phyloP scores from a whole-genome alignment of 2,329 filamentous ascomycete genomes.

The Clarireedia homoeocarpa region DNA sequence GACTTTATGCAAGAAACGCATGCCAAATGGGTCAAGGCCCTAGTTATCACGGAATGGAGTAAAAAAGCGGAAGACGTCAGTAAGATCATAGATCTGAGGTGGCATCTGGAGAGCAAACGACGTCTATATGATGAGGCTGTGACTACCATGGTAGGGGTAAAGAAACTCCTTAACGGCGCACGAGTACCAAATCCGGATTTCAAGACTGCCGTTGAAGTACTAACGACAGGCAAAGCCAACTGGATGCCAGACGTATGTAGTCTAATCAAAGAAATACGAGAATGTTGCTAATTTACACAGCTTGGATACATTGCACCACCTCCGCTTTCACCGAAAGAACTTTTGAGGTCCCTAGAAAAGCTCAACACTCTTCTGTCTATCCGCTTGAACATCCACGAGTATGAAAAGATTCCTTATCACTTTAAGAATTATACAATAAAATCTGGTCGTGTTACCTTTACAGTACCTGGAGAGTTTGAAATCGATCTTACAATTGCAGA shows the following conservation, averaged over 20 bases:
- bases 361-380: constrained; percentile 78
- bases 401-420: constrained; percentile 63
- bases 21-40: constrained; percentile 83
- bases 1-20: constrained; percentile 74
- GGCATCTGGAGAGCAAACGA: constrained; percentile 60
- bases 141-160: constrained; percentile 60
- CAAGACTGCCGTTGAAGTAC: constrained; percentile 76
- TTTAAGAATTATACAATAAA: constrained; percentile 72
- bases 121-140: constrained; percentile 52
- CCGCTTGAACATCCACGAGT: constrained; percentile 77
- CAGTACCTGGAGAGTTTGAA: constrained; percentile 77
- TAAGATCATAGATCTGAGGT: constrained; percentile 80
- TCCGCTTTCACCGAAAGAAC: constrained; percentile 60
- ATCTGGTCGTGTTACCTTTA: constrained; percentile 86
- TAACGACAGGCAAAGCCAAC: constrained; percentile 68
- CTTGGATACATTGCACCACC: constrained; percentile 71
- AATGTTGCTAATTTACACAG: constrained; percentile 33
- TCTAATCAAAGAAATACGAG: neutral
- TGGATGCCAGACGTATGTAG: constrained; percentile 69
- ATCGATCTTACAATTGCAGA: constrained; percentile 86
- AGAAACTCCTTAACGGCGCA: constrained; percentile 61
- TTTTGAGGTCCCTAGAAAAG: constrained; percentile 67
- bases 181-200: constrained; percentile 86
- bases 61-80: constrained; percentile 70
- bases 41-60: constrained; percentile 88